Evolutionary conservation across 345 rosid species (phyloP), one percentile per base, ranked within the genome.

Genomic region (Leavenworthia alabamica): DNA sequence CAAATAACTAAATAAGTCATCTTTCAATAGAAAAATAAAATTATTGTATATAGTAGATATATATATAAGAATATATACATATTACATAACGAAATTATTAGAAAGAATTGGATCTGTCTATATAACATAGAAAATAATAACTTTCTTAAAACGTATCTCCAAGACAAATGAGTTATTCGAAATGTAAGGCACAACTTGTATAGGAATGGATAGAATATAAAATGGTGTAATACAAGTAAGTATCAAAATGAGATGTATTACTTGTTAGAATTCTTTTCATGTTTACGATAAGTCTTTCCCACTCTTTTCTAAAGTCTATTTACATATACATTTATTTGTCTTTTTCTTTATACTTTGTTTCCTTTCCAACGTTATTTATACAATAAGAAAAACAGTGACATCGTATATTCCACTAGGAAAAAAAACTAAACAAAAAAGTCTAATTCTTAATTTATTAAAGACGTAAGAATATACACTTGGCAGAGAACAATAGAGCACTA

Each of bases 241-340:
- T 7, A 59, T 68, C 6, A 67, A 67, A 58, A 32, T n/a, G 36
- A 60, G 54, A 51, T n/a, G 60, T 68, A 17, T 68, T 43, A 10
- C 73, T 51, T 60, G 61, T 68, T 42, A 60, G 61, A 60, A 68
- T 60, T 68, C 41, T 1, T 60, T 60, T 60, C 67, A 68, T 19
- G 60, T 52, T 68, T 53, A 52, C 31, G 55, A 42, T n/a, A 59
- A 49, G 73, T 68, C 66, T 59, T 59, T 60, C 54, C 60, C 29
- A 49, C 73, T 68, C 37, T 23, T 58, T 41, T 16, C 0, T 1
- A 23, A 68, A 50, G 40, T 43, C 24, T 8, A 26, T 33, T 43
- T 60, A 26, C 0, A 33, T 57, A 28, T 56, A 17, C 20, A 32
- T 56, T n/a, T n/a, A n/a, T n/a, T n/a, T 46, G 28, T 68, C 22